Percentiles rank a stretch among this genome's conserved stretches.
phyloP scores from a whole-genome alignment of 257 asterid species.

The Linderniella brevidens region DNA sequence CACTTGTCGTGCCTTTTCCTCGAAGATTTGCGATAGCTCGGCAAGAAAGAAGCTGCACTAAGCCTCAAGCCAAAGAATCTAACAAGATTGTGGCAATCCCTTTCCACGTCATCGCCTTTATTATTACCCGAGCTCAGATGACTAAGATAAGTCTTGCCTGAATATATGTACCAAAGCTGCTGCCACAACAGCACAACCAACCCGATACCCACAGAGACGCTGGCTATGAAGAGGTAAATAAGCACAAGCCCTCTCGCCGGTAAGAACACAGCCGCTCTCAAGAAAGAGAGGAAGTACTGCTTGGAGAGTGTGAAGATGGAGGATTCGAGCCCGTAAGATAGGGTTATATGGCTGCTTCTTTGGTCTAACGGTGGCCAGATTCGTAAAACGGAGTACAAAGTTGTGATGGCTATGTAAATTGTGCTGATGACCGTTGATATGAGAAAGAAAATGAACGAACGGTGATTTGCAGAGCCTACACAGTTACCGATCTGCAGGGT shows the following conservation, averaged over 20 bases:
- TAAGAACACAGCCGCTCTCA: conserved; percentile 46
- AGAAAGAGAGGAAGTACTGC: too few species aligned
- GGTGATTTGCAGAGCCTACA: conserved; percentile 82
- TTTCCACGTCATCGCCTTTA: conserved; percentile 24
- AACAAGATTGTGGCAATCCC: conserved; percentile 53
- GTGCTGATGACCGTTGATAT: conserved; percentile 55
- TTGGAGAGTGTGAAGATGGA: too few species aligned
- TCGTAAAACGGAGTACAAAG: conserved; percentile 35
- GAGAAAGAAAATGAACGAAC: conserved; percentile 59
- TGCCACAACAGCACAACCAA: conserved; percentile 75
- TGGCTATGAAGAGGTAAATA: conserved; percentile 55
- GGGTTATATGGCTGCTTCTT: too few species aligned
- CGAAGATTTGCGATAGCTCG: conserved; percentile 48
- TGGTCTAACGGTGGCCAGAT: conserved; percentile 57
- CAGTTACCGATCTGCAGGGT: conserved; percentile 91
- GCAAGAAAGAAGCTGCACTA: conserved; percentile 33
- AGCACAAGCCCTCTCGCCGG: conserved; percentile 66
- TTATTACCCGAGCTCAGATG: conserved; percentile 44
- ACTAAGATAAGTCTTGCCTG: conserved; percentile 75
- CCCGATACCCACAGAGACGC: conserved; percentile 64
- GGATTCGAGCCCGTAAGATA: too few species aligned
- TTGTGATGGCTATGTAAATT: conserved; percentile 29
- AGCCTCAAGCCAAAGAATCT: conserved; percentile 53
- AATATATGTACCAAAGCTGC: conserved; percentile 69
- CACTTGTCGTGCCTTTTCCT: conserved; percentile 56